Percentiles rank a stretch among this genome's conserved stretches.
Evolutionary conservation across 1,284 basidiomycete species (phyloP).

Genomic region (Rhodofomes roseus): DNA sequence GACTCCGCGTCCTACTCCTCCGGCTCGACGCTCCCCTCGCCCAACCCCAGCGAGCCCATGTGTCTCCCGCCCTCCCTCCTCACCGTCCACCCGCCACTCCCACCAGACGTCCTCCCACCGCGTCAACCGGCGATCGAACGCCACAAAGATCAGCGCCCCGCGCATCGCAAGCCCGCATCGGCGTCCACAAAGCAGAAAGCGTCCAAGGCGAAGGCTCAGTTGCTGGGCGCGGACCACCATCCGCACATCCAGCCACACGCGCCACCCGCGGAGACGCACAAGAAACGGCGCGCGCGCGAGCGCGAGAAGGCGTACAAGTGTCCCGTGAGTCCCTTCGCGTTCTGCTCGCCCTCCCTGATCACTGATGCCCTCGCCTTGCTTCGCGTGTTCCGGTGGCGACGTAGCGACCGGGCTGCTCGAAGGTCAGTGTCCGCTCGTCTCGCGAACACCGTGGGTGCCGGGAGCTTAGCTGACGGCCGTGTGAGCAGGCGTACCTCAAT

Average conservation of each 20-base stretch:
- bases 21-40: constrained; percentile 12
- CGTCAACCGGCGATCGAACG: not conserved
- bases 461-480: constrained; percentile 5
- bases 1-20: constrained; percentile 14
- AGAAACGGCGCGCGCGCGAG: constrained; percentile 12
- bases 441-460: not conserved
- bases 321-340: constrained; percentile 28
- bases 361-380: not conserved
- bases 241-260: constrained; percentile 5
- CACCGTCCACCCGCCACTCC: constrained; percentile 13
- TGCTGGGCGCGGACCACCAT: constrained; percentile 6
- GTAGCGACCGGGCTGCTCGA: constrained; percentile 29
- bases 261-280: constrained; percentile 1
- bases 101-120: constrained; percentile 7
- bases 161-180: not conserved
- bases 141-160: not conserved
- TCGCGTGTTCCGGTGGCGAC: not conserved
- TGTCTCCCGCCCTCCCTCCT: constrained; percentile 28
- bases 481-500: constrained; percentile 49
- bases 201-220: constrained; percentile 8
- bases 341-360: not conserved
- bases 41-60: constrained; percentile 19
- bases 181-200: not conserved
- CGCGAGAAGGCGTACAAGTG: constrained; percentile 37
- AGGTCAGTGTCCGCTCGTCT: constrained; percentile 19